These are phyloP conservation scores for Zea luxurians DNA, from an alignment of 176 grass and related monocot genomes.

Conservation along the genomic window DNA sequence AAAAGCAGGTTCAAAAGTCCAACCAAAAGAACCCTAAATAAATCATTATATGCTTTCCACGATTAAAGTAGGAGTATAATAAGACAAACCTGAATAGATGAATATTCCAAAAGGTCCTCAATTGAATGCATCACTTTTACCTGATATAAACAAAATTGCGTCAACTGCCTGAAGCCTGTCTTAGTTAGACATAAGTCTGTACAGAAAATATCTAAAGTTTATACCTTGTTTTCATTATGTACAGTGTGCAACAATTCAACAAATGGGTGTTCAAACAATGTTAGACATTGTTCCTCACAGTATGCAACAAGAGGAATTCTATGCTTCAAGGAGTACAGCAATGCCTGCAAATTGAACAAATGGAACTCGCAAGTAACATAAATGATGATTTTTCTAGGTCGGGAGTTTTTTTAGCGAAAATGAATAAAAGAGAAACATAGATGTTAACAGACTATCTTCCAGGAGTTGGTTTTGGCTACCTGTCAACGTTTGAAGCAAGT, in stretches of 20 bases:
- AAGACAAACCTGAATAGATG: constrained; percentile 75
- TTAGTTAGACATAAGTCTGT: neutral
- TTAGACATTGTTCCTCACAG: constrained; percentile 62
- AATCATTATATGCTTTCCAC: constrained; percentile 6
- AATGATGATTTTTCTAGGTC: neutral
- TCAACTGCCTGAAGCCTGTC: constrained; percentile 17
- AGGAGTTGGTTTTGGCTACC: no score
- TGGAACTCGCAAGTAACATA: constrained; percentile 3
- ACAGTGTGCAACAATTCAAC: constrained; percentile 52
- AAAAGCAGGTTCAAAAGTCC: no score
- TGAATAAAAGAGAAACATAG: neutral
- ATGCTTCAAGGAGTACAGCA: constrained; percentile 72
- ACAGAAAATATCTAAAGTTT: constrained; percentile 14
- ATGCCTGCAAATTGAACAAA: constrained; percentile 58
- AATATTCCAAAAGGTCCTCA: constrained; percentile 63
- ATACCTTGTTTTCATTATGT: constrained; percentile 84
- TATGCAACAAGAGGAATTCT: constrained; percentile 79
- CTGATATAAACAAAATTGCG: constrained; percentile 38
- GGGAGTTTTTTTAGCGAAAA: neutral
- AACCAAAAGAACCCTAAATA: neutral
- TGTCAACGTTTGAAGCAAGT: no score
- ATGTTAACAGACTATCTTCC: neutral
- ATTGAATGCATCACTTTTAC: constrained; percentile 68
- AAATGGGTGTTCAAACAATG: constrained; percentile 78
- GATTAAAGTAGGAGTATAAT: constrained; percentile 16